Evolutionary conservation across 2,329 filamentous ascomycete genomes (phyloP), one percentile per base, ranked within the genome.

Genomic region (Alternaria conjuncta): DNA sequence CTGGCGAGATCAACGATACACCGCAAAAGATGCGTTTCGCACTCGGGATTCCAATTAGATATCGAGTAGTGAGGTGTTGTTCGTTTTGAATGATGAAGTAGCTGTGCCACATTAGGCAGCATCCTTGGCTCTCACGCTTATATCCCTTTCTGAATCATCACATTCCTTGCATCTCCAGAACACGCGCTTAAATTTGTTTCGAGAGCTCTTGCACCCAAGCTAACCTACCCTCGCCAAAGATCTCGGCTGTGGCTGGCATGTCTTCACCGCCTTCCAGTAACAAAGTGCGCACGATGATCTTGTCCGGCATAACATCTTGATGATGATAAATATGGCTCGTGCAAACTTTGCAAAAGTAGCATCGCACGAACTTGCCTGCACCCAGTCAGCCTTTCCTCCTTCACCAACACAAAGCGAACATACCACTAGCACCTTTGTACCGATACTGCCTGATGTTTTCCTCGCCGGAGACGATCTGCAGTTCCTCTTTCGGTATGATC

Each of bases 301-400:
- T 79, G 9, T 79, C 79, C 3, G 79, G 78, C 77, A 81, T 80
- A 10, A 75, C 76, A 47, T 78, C 77, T 61, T 80, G 80, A 44
- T 79, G 75, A 59, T 81, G 79, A 51, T 80, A 81, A n/a, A 81
- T 75, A 61, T 81, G 79, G 46, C 71, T 76, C 6, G 80, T 82
- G 65, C 79, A 82, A 5, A 68, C 79, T 18, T 69, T 65, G 61
- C 79, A 82, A 60, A 78, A 80, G 63, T 73, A 80, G 65, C 80
- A 82, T 54, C 74, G 68, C 26, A 81, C 78, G 46, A 72, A 70
- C 51, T 78, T 80, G 21, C 74, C 72, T 57, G 20, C 18, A 51
- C 18, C 47, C 21, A 25, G 32, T 43, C 51, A 43, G 51, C 15
- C 21, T 59, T 55, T 63, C 76, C 78, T 49, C 72, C 75, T 12